These are phyloP conservation scores for Kodamaea anthophila DNA, from an alignment of 1,139 yeast species.

Conservation along the genomic window DNA sequence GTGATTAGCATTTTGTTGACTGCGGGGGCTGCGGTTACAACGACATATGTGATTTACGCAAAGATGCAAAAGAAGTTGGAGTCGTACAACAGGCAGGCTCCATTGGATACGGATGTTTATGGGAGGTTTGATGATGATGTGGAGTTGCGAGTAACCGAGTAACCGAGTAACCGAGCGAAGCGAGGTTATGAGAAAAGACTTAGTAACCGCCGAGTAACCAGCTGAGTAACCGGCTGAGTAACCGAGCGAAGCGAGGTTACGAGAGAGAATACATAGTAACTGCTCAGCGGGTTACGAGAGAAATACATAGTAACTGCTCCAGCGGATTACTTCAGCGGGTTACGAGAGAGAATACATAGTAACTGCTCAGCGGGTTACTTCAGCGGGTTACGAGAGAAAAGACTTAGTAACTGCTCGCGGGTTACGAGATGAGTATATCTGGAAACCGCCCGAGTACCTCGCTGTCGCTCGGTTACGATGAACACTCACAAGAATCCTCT, in stretches of 20 bases:
- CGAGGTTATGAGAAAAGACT: not conserved
- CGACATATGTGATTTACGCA: constrained; percentile 67
- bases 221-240: too few species aligned
- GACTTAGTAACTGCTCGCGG: not conserved
- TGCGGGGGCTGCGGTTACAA: constrained; percentile 45
- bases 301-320: not conserved
- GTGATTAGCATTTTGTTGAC: constrained; percentile 58
- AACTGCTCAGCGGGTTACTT: not conserved
- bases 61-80: constrained; percentile 46
- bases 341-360: not conserved
- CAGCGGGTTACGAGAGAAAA: too few species aligned
- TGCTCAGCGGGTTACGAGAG: not conserved
- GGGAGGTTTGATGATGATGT: constrained; percentile 34
- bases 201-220: not conserved
- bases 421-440: too few species aligned
- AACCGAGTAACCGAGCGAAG: not conserved
- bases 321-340: not conserved
- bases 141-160: constrained; percentile 16
- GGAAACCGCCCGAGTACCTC: too few species aligned
- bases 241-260: not conserved
- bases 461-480: too few species aligned
- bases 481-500: too few species aligned
- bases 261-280: not conserved
- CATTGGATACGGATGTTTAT: constrained; percentile 30
- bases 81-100: constrained; percentile 23